phyloP scores from a whole-genome alignment of 176 grass and related monocot genomes.

The Otatea glauca region DNA sequence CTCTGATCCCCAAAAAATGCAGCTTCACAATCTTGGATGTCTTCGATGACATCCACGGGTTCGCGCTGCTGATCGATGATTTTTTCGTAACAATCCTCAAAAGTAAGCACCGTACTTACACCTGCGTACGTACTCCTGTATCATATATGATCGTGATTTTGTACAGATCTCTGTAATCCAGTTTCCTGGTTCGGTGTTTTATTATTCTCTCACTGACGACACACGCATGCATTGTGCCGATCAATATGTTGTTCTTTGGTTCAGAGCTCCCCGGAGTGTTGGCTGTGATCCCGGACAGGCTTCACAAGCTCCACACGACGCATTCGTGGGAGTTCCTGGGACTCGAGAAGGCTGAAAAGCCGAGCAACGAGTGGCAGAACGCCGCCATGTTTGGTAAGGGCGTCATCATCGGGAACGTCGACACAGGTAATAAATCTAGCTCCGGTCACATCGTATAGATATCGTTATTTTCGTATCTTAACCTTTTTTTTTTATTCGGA shows the following conservation, averaged over 20 bases:
- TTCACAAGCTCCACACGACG: slow-evolving; percentile 37
- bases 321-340: slow-evolving; percentile 52
- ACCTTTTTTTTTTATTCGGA: too few species aligned
- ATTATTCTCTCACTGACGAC: neutral
- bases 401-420: slow-evolving; percentile 37
- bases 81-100: neutral
- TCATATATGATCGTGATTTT: neutral
- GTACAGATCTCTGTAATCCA: neutral
- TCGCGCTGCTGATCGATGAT: slow-evolving; percentile 38
- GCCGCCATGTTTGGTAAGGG: neutral
- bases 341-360: neutral
- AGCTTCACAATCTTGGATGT: slow-evolving; percentile 13
- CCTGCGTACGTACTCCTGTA: neutral
- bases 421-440: slow-evolving; percentile 32
- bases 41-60: neutral
- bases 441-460: too few species aligned
- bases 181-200: neutral
- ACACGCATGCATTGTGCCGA: neutral
- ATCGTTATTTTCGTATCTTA: too few species aligned
- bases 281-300: slow-evolving; percentile 37
- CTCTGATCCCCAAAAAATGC: neutral
- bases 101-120: neutral
- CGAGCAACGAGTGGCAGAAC: neutral
- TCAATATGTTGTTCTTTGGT: neutral
- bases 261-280: slow-evolving; percentile 30